Evolutionary conservation across 2,329 filamentous ascomycete genomes (phyloP).

Genomic region (Sporothrix schenckii): DNA sequence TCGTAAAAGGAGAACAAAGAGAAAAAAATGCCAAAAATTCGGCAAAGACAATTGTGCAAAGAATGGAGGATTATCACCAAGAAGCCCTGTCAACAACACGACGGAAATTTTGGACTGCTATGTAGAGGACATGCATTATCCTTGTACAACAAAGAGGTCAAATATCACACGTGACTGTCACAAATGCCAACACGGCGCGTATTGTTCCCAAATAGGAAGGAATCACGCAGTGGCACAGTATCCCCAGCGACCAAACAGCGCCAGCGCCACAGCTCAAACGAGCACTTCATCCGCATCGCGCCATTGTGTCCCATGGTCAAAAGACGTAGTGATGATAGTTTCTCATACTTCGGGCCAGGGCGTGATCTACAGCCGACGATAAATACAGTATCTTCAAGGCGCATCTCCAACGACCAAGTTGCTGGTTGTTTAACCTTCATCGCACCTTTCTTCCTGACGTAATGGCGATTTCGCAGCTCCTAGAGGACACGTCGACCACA

Average conservation of each 20-base stretch:
- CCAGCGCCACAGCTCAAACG: neutral
- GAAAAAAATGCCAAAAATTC: too few relatives aligned
- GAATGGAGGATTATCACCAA: too few relatives aligned
- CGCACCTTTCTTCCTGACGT: neutral
- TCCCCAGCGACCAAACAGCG: neutral
- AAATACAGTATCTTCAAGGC: neutral
- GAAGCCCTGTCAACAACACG: too few relatives aligned
- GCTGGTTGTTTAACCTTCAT: neutral
- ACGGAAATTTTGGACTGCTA: too few relatives aligned
- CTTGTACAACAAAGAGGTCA: too few relatives aligned
- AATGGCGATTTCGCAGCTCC: neutral
- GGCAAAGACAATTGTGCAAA: too few relatives aligned
- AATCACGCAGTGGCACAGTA: neutral
- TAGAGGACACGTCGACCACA: neutral
- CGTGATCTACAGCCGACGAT: neutral
- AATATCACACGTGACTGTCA: neutral
- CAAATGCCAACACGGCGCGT: neutral
- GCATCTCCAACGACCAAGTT: neutral
- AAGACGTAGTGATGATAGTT: neutral
- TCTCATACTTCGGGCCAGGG: neutral
- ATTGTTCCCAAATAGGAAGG: constrained; percentile 13
- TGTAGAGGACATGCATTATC: too few relatives aligned
- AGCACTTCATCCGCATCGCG: neutral
- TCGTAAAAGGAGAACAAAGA: too few relatives aligned
- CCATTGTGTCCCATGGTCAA: neutral